Conservation (phyloP, 805 yeast species). For the Pichia eremophila region DNA sequence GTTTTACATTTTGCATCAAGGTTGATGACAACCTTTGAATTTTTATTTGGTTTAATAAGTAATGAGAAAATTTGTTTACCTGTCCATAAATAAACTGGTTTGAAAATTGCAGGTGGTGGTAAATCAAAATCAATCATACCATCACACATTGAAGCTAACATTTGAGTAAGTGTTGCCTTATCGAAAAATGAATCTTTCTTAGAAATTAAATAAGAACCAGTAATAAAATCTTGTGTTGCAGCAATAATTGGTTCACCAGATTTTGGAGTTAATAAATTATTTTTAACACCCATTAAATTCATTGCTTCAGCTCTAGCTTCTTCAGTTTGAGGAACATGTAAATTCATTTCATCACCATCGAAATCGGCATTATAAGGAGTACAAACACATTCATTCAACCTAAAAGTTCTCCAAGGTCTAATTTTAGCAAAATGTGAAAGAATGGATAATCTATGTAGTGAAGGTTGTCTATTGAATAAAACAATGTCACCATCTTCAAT, state of each 20-base stretch:
- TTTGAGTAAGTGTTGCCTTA: conserved; percentile 71
- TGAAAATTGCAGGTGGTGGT: conserved; percentile 90
- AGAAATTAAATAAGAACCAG: conserved; percentile 88
- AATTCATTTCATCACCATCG: conserved; percentile 98
- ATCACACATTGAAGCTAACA: conserved; percentile 93
- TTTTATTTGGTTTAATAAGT: conserved; percentile 71
- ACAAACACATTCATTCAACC: conserved; percentile 97
- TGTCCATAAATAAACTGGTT: conserved; percentile 89
- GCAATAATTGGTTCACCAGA: conserved; percentile 99
- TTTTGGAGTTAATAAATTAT: conserved; percentile 88
- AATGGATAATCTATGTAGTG: conserved; percentile 88
- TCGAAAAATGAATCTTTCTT: conserved; percentile 91
- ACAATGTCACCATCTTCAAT: conserved; percentile 96
- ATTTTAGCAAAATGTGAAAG: conserved; percentile 92
- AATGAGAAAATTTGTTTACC: conserved; percentile 93
- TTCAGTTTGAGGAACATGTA: conserved; percentile 98
- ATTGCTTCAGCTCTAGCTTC: conserved; percentile 99
- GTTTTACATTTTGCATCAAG: conserved; percentile 93
- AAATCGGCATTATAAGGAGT: conserved; percentile 99
- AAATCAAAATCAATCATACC: conserved; percentile 80
- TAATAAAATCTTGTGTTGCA: conserved; percentile 98
- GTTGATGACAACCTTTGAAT: conserved; percentile 75
- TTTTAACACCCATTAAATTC: conserved; percentile 94
- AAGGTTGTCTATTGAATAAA: conserved; percentile 94
- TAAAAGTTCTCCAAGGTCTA: conserved; percentile 95